Conservation (phyloP, 768 basidiomycete species). For the Boletus rufocinnamomeus region DNA sequence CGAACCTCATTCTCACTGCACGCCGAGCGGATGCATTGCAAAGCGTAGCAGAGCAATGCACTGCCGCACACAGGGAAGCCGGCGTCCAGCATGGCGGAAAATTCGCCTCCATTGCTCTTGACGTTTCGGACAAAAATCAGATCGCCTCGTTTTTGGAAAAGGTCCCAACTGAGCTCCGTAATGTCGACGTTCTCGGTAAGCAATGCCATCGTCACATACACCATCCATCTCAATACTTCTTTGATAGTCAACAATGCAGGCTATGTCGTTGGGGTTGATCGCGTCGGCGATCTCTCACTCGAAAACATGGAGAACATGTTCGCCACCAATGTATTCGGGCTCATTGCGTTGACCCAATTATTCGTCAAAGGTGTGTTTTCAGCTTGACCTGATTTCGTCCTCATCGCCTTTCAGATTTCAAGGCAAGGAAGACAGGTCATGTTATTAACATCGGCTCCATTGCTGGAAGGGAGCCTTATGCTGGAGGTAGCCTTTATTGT, state of each 20-base stretch:
- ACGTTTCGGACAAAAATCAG: constrained; percentile 77
- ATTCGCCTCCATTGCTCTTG: constrained; percentile 70
- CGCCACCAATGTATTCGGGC: constrained; percentile 77
- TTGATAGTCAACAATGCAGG: constrained; percentile 76
- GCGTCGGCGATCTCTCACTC: constrained; percentile 78
- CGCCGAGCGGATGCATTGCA: constrained; percentile 74
- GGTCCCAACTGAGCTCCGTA: constrained; percentile 65
- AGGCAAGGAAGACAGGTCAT: constrained; percentile 74
- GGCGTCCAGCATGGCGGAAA: constrained; percentile 76
- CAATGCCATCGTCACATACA: neutral
- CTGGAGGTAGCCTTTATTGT: constrained; percentile 89
- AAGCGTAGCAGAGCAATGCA: constrained; percentile 66
- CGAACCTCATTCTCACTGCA: constrained; percentile 85
- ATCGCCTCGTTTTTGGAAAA: constrained; percentile 70
- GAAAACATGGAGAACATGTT: constrained; percentile 85
- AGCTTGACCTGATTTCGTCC: neutral
- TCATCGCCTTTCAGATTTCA: constrained; percentile 60
- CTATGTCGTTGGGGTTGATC: constrained; percentile 85
- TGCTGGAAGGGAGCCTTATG: constrained; percentile 85
- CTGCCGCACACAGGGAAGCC: constrained; percentile 69
- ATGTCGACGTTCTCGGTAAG: constrained; percentile 84
- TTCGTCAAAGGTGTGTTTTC: constrained; percentile 51
- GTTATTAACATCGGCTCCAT: constrained; percentile 96
- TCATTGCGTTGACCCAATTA: constrained; percentile 82
- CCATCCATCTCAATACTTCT: neutral